A percentile compares a stretch with the other conserved stretches of the same genome.
phyloP scores from a whole-genome alignment of 2,329 filamentous ascomycete genomes.

The Dothistroma septosporum region DNA sequence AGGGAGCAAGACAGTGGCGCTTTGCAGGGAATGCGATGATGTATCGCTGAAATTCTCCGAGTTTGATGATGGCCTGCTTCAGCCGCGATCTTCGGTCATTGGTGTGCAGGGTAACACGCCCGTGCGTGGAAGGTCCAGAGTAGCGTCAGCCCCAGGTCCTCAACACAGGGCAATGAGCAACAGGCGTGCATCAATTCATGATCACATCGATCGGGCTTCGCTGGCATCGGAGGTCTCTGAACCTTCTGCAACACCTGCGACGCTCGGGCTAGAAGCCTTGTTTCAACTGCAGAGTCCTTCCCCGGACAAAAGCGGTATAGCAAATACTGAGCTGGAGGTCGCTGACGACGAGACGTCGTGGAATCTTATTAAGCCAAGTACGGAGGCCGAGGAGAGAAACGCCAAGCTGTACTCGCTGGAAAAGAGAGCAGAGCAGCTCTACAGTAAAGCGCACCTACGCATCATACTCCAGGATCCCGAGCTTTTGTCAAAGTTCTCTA shows the following conservation, averaged over 20 bases:
- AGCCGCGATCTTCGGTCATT: not conserved
- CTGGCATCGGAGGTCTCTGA: not conserved
- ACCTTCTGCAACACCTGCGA: not conserved
- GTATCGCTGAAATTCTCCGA: conserved; percentile 1
- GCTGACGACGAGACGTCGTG: conserved; percentile 17
- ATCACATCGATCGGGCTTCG: not conserved
- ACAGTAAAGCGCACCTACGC: conserved; percentile 18
- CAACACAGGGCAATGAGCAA: not conserved
- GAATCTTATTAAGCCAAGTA: conserved; percentile 17
- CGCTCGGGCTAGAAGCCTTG: conserved; percentile 10
- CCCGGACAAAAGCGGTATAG: conserved; percentile 16
- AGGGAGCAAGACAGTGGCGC: not conserved
- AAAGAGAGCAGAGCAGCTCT: conserved; percentile 18
- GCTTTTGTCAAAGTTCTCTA: conserved; percentile 14
- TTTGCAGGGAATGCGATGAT: not conserved
- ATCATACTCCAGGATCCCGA: conserved; percentile 18
- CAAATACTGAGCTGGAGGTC: conserved; percentile 13
- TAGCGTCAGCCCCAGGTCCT: not conserved
- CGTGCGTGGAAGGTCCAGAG: not conserved
- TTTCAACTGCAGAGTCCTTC: conserved; percentile 18
- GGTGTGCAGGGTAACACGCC: not conserved
- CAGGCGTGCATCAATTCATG: not conserved
- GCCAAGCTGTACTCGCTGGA: conserved; percentile 16
- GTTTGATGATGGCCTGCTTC: conserved; percentile 2
- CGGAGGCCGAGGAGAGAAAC: not conserved